phyloP scores from a whole-genome alignment of 768 basidiomycete species.

The Pleurotus giganteus region DNA sequence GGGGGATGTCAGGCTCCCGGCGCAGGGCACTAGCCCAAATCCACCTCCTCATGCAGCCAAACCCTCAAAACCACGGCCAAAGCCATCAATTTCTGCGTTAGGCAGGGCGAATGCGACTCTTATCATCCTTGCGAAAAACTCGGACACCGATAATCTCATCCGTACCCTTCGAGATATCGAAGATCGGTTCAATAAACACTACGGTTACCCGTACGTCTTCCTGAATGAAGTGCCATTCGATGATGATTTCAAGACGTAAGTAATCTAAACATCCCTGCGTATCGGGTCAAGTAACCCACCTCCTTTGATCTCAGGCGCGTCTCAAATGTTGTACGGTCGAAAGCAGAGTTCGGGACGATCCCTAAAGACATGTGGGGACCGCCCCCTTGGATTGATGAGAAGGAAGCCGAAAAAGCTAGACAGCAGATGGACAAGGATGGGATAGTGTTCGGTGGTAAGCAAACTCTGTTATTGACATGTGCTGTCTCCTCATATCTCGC shows the following conservation, averaged over 20 bases:
- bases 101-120: slow-evolving; percentile 36
- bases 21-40: neutral
- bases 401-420: slow-evolving; percentile 52
- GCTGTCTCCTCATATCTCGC: slow-evolving; percentile 8
- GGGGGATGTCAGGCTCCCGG: neutral
- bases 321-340: neutral
- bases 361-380: slow-evolving; percentile 70
- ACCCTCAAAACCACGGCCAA: neutral
- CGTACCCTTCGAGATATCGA: slow-evolving; percentile 73
- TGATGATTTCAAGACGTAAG: neutral
- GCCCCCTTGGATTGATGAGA: slow-evolving; percentile 74
- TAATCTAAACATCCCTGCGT: neutral
- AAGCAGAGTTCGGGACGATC: slow-evolving; percentile 47
- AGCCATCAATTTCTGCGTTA: neutral
- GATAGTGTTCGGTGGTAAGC: slow-evolving; percentile 43
- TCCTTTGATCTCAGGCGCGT: neutral
- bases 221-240: slow-evolving; percentile 29
- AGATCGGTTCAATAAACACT: slow-evolving; percentile 75
- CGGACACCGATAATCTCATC: slow-evolving; percentile 55
- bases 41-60: neutral
- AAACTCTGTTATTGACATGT: slow-evolving; percentile 9
- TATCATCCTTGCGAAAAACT: slow-evolving; percentile 60
- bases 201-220: slow-evolving; percentile 84
- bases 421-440: slow-evolving; percentile 56
- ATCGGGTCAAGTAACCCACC: no score